Percentiles rank a stretch among this genome's conserved stretches.
phyloP scores from a whole-genome alignment of 306 rosid genomes.

The Acacia melanoxylon region DNA sequence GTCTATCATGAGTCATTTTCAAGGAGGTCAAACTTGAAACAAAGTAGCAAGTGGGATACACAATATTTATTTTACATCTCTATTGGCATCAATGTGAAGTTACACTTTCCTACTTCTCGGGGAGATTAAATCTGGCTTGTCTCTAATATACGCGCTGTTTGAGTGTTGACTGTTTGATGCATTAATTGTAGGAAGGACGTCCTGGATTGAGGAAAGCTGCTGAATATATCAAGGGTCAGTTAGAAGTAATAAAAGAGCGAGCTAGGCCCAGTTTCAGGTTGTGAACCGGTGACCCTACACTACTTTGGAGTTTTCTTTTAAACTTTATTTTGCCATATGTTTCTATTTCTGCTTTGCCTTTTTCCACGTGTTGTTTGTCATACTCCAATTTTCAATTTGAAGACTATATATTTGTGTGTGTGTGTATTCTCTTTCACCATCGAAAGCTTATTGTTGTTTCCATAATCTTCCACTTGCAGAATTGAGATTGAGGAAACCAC shows the following conservation, averaged over 20 bases:
- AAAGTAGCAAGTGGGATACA: neutral
- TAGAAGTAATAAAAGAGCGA: conserved; percentile 68
- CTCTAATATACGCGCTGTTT: neutral
- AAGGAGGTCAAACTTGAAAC: neutral
- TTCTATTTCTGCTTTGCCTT: conserved; percentile 1
- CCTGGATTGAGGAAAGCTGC: conserved; percentile 90
- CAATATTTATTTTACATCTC: neutral
- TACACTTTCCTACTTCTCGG: neutral
- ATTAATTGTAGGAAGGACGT: conserved; percentile 77
- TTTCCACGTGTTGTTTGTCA: neutral
- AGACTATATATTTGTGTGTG: neutral
- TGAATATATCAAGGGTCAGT: conserved; percentile 64
- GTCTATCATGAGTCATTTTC: neutral
- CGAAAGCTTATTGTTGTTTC: conserved; percentile 19
- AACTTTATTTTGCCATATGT: neutral
- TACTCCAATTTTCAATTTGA: neutral
- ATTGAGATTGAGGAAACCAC: conserved; percentile 83
- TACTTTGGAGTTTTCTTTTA: conserved; percentile 1
- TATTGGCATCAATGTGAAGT: neutral
- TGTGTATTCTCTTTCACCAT: neutral
- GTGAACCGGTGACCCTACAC: neutral
- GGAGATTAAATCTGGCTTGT: neutral
- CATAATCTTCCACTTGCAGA: conserved; percentile 45
- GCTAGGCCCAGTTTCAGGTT: conserved; percentile 71
- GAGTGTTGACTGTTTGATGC: conserved; percentile 37